Evolutionary conservation across 2,329 filamentous ascomycete species (phyloP), one percentile per base, ranked within the genome.

Genomic region (Aspergillus bombycis): DNA sequence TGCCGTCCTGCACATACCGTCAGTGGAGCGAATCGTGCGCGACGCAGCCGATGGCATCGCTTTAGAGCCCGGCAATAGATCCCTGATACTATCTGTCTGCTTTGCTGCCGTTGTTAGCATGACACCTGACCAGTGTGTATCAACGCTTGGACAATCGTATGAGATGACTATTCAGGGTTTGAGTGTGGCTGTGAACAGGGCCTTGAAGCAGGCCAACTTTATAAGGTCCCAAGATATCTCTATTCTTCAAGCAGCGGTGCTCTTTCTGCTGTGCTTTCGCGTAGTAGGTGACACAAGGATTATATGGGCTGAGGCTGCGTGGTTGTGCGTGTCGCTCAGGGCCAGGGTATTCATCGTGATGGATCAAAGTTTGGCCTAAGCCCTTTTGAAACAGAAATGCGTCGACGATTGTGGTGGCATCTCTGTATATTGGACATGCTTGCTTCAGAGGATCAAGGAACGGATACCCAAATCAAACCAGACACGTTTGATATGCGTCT

Each of bases 371-470:
- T 65, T 3, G 56, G 52, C 8, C 43, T 65, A 2, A 54, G 48
- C 6, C 56, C 65, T 11, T 74, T 73, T 12, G 66, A 72, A 1
- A 63, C 61, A 4, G 73, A 75, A 45, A 71, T 75, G 36, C 69
- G 72, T 5, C 71, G 73, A 28, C 65, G 71, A 9, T 36, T 75
- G 9, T 75, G 73, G 72, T 75, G 72, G 71, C 67, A 72, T 58
- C 66, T 76, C 3, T 70, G 72, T 41, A 63, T 71, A 4, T 62
- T 76, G 5, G 74, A 76, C 26, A 67, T 71, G 59, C 68, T 69
- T 21, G 67, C 59, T n/a, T 71, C 70, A 6, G 68, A 73, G 55
- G 72, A 75, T 14, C 67, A 75, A 41, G 71, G 65, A 0, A 65
- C 65, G 0, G 72, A 74, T 55, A 70, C 67, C 0, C 68, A 72